A percentile compares a stretch with the other conserved stretches of the same genome.
phyloP scores from a whole-genome alignment of 805 yeast species.

The Candida silvicultrix region DNA sequence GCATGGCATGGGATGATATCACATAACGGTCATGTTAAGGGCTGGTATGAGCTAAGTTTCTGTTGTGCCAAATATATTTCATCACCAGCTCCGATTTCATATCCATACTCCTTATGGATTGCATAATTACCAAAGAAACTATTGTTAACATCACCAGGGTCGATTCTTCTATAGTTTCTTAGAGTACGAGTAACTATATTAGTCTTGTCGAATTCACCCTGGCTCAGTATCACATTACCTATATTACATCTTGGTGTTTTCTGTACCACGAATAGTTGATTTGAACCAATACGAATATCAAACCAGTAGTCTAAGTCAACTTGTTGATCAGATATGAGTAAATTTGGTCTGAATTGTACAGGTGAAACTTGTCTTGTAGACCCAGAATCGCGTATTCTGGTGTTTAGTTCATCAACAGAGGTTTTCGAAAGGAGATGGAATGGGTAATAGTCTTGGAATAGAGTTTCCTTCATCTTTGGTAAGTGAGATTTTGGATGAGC shows the following conservation, averaged over 20 bases:
- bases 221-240: conserved; percentile 13
- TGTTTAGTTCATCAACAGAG: conserved; percentile 10
- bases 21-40: not conserved
- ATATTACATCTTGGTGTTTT: conserved; percentile 17
- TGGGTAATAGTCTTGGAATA: conserved; percentile 20
- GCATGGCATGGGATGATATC: no score
- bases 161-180: conserved; percentile 11
- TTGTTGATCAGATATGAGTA: conserved; percentile 4
- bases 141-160: conserved; percentile 6
- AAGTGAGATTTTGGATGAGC: conserved; percentile 9
- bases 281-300: conserved; percentile 3
- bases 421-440: conserved; percentile 10
- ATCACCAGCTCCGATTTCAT: conserved; percentile 13
- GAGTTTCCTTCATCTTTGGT: conserved; percentile 5
- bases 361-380: conserved; percentile 7
- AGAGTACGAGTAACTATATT: conserved; percentile 11
- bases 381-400: conserved; percentile 1
- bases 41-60: conserved; percentile 40
- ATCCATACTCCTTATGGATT: conserved; percentile 15
- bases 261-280: conserved; percentile 1
- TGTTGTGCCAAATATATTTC: conserved; percentile 45
- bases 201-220: conserved; percentile 13
- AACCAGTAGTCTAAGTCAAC: conserved; percentile 11
- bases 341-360: conserved; percentile 16
- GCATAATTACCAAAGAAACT: conserved; percentile 15